Evolutionary conservation across 2,329 filamentous ascomycete species (phyloP).

Genomic region (Purpureocillium takamizusanense): DNA sequence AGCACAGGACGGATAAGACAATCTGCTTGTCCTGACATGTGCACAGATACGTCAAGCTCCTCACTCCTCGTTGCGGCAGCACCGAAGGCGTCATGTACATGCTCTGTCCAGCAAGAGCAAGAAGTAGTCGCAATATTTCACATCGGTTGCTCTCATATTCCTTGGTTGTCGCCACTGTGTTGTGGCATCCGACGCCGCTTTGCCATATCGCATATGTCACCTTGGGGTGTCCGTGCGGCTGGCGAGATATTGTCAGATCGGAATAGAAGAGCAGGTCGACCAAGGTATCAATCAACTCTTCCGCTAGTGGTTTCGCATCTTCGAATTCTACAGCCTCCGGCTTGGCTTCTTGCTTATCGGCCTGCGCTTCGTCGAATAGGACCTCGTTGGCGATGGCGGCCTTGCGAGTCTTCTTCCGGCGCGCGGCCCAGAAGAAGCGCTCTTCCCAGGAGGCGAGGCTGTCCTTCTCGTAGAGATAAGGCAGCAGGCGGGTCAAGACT

Average conservation of each 20-base stretch:
- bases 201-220: conserved; percentile 96
- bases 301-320: conserved; percentile 76
- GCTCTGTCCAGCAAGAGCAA: conserved; percentile 81
- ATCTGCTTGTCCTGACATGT: conserved; percentile 85
- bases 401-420: conserved; percentile 63
- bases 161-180: conserved; percentile 76
- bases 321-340: conserved; percentile 58
- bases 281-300: conserved; percentile 86
- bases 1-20: conserved; percentile 84
- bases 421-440: conserved; percentile 79
- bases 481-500: conserved; percentile 79
- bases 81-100: conserved; percentile 82
- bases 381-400: conserved; percentile 62
- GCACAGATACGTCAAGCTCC: conserved; percentile 79
- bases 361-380: conserved; percentile 69
- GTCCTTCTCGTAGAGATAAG: conserved; percentile 87
- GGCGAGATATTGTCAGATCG: conserved; percentile 74
- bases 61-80: conserved; percentile 74
- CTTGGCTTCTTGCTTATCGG: conserved; percentile 37
- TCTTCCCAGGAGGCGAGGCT: conserved; percentile 79
- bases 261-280: conserved; percentile 86
- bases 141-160: conserved; percentile 89
- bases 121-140: conserved; percentile 76
- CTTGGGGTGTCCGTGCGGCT: conserved; percentile 63
- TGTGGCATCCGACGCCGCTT: conserved; percentile 93